Evolutionary conservation across 768 basidiomycete genomes (phyloP), one percentile per base, ranked within the genome.

Genomic region (Hygrocybe coccinea): DNA sequence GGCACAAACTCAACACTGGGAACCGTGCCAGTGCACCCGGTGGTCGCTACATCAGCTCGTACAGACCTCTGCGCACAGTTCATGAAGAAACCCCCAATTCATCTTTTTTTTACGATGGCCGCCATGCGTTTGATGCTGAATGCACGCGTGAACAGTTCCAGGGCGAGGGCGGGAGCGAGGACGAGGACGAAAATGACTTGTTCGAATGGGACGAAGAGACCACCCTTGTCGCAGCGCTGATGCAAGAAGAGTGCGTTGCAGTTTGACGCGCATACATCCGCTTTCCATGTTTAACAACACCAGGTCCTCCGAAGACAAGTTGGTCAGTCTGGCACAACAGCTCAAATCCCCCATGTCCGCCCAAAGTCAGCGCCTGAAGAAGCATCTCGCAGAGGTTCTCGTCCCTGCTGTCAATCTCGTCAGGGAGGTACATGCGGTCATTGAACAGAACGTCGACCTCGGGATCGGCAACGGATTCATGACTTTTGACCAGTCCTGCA

Each of bases 401-500:
- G 76, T 80, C 11, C 76, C 75, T 5, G 70, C 77, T 7, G 73
- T 79, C 54, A 82, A 81, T 55, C 74, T 74, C 59, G 73, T 84
- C 56, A 76, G 71, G 51, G 61, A 67, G 11, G 66, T 68, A 8
- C 76, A 76, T 68, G 62, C 67, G 50, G 49, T 63, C 60, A 61
- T 80, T 21, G 68, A 74, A 34, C 65, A 70, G 2, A 67, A 70
- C 43, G 70, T 76, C 35, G 79, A 80, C 62, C 56, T 61, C 11
- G 58, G 59, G 1, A 77, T 69, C 55, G 69, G 65, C 0, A 69
- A 68, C 51, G 84, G 80, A 6, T 64, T 86, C 35, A 65, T 80
- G 10, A 65, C 69, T 5, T 81, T 86, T 68, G 79, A 86, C 63
- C 74, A 76, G 15, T 79, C 76, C 19, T 78, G 82, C 65, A 81